Evolutionary conservation across 176 grass and related monocot genomes (phyloP).

Genomic region (Zoysia japonica): DNA sequence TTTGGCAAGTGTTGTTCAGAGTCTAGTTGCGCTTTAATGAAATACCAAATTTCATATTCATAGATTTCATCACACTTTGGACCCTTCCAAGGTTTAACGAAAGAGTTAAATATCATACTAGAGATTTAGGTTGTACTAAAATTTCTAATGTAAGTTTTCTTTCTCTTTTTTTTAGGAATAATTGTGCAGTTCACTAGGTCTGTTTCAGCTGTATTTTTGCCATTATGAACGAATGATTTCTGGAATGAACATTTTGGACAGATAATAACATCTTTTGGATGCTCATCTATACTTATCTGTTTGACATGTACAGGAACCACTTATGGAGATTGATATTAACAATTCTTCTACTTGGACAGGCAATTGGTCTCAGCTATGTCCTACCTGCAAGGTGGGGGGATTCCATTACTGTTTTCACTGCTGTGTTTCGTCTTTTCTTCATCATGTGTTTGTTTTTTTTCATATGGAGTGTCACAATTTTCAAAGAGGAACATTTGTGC

Average conservation of each 20-base stretch:
- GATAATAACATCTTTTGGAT: conserved; percentile 11
- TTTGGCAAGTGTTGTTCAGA: conserved; percentile 18
- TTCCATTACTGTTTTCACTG: conserved; percentile 13
- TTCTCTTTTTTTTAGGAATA: not conserved
- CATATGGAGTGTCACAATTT: conserved; percentile 22
- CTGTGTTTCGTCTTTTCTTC: conserved; percentile 21
- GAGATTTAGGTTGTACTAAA: conserved; percentile 9
- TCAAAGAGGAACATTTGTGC: conserved; percentile 3
- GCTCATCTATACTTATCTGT: conserved; percentile 11
- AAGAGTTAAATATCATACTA: conserved; percentile 29
- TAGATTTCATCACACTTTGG: not conserved
- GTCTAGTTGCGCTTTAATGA: not conserved
- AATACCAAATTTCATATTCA: conserved; percentile 14
- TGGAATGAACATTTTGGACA: conserved; percentile 25
- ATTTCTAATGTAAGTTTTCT: too few species aligned
- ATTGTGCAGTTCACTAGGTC: not conserved
- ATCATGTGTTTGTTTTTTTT: conserved; percentile 4
- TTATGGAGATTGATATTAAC: conserved; percentile 80
- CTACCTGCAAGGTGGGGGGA: conserved; percentile 88
- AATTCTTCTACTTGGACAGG: conserved; percentile 77
- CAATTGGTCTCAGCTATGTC: conserved; percentile 94
- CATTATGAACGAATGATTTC: conserved; percentile 19
- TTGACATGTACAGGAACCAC: conserved; percentile 64
- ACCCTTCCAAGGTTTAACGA: not conserved
- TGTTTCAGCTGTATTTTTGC: conserved; percentile 20